Evolutionary conservation across 2,329 filamentous ascomycete genomes (phyloP), one percentile per base, ranked within the genome.

Genomic region (Huntiella bhutanensis): DNA sequence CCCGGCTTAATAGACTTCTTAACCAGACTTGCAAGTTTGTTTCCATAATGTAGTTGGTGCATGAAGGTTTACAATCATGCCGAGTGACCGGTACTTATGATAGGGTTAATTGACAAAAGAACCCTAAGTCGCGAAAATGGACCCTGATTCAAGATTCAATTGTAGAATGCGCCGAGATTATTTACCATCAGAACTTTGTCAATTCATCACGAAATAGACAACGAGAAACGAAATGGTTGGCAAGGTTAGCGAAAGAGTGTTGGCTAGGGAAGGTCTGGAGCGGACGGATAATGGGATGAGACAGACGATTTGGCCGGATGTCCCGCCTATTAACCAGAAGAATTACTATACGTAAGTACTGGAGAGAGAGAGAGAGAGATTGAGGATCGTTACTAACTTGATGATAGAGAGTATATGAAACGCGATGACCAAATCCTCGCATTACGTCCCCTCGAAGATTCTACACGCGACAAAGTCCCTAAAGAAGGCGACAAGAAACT

Each of bases 241-340:
- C 51, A 77, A 77, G 64, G 73, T 77, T 53, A 76, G 72, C 60
- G 73, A 77, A 62, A 70, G 71, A 60, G 72, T 76, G 55, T 73
- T 77, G 61, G 66, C 74, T 28, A 60, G 73, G 57, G 73, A 77
- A 67, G 73, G 73, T 53, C 77, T 98, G 53, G 85, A 93, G 66
- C 76, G 88, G 59, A 96, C 91, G 51, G 91, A 98, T 68, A 98
- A 98, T 74, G 87, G 88, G 64, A 88, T 98, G 80, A 91, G 87
- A 59, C 75, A 91, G 58, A 83, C 86, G 41, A 92, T 73, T 60
- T 98, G 91, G 88, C 88, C 91, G 7, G 81, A 91, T 58, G 78
- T 94, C 49, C 72, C 75, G 38, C 84, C 91, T 56, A 98, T 98
- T 64, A 98, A 98, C 60, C 91, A 98, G 62, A 98, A 98, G 68